phyloP scores from a whole-genome alignment of 345 rosid genomes.

The Aquilaria sinensis region DNA sequence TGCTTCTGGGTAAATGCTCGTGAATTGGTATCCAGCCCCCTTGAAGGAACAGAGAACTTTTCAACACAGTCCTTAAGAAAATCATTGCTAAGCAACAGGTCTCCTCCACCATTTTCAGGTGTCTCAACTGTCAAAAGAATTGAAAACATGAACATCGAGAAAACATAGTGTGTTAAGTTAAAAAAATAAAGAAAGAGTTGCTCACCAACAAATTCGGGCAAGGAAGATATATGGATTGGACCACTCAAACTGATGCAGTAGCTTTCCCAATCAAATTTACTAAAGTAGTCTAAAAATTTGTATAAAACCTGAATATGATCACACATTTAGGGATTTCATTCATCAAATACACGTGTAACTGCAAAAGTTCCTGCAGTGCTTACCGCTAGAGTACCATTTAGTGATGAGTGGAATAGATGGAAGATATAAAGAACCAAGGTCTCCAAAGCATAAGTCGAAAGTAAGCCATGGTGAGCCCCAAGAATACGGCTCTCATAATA shows the following conservation, averaged over 20 bases:
- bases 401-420: conserved; percentile 60
- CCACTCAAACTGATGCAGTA: conserved; percentile 82
- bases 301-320: conserved; percentile 51
- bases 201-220: conserved; percentile 71
- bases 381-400: conserved; percentile 80
- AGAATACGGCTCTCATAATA: conserved; percentile 87
- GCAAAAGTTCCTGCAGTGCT: conserved; percentile 22
- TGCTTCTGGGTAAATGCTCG: conserved; percentile 61
- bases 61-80: conserved; percentile 58
- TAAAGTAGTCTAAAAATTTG: conserved; percentile 86
- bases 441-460: conserved; percentile 86
- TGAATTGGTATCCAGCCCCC: conserved; percentile 48
- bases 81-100: conserved; percentile 55
- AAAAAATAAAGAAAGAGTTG: conserved; percentile 6
- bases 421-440: conserved; percentile 82
- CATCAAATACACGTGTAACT: not conserved
- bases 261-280: conserved; percentile 96
- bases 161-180: not conserved
- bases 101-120: conserved; percentile 50
- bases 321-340: conserved; percentile 4
- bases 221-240: conserved; percentile 53
- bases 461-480: conserved; percentile 90
- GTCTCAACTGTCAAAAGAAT: conserved; percentile 38
- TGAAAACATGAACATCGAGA: not conserved
- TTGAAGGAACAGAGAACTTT: conserved; percentile 48